Conservation (phyloP, 805 yeast species). For the Blastobotrys chiropterorum region DNA sequence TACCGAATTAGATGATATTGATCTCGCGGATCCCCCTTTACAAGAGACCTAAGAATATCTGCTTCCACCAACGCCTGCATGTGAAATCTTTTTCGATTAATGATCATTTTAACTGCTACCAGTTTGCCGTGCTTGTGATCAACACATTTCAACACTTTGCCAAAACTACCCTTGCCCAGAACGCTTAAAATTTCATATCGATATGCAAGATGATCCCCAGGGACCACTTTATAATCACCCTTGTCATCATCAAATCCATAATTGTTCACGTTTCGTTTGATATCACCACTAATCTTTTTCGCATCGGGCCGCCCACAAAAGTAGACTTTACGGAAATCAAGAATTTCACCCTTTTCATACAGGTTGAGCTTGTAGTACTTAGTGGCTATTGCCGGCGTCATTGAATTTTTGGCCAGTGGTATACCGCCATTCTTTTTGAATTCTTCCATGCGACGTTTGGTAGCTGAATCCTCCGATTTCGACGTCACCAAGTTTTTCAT, state of each 20-base stretch:
- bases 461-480: conserved; percentile 8
- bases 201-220: conserved; percentile 70
- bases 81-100: conserved; percentile 66
- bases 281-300: conserved; percentile 19
- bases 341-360: conserved; percentile 58
- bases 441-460: conserved; percentile 8
- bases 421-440: conserved; percentile 7
- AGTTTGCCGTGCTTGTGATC: conserved; percentile 55
- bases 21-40: conserved; percentile 29
- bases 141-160: conserved; percentile 61
- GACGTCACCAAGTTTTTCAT: conserved; percentile 14
- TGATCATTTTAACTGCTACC: conserved; percentile 74
- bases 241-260: conserved; percentile 68
- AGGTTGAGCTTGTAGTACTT: conserved; percentile 33
- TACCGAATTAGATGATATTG: conserved; percentile 44
- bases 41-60: conserved; percentile 51
- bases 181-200: conserved; percentile 55
- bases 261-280: conserved; percentile 33
- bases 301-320: conserved; percentile 40
- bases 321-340: conserved; percentile 43
- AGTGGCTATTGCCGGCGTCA: conserved; percentile 21
- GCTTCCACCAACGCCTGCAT: conserved; percentile 76
- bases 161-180: conserved; percentile 79
- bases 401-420: conserved; percentile 9
- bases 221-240: conserved; percentile 51